phyloP scores from a whole-genome alignment of 2,329 filamentous ascomycete species.

The Aspergillus sp. region DNA sequence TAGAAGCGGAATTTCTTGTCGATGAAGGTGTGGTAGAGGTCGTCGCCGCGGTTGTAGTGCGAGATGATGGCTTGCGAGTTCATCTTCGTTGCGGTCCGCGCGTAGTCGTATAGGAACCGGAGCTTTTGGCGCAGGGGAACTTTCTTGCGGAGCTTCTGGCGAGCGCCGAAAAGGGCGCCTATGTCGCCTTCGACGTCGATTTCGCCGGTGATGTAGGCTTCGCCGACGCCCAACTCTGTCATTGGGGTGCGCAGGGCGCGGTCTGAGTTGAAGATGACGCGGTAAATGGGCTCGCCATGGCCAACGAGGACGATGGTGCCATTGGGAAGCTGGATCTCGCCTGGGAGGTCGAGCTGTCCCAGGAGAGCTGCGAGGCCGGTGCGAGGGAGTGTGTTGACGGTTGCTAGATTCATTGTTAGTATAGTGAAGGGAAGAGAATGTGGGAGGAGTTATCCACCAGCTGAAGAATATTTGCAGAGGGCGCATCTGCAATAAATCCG shows the following conservation, averaged over 20 bases:
- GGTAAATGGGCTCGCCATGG: not conserved
- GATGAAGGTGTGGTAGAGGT: not conserved
- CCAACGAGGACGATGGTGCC: no score
- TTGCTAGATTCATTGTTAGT: no score
- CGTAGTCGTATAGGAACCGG: not conserved
- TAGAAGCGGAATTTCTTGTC: constrained; percentile 1
- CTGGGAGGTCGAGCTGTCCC: no score
- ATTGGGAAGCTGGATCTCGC: no score
- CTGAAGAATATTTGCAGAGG: no score
- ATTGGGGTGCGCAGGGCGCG: constrained; percentile 1
- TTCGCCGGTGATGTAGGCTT: not conserved
- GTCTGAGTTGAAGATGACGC: not conserved
- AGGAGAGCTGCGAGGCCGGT: no score
- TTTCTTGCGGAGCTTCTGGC: not conserved
- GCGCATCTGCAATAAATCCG: no score
- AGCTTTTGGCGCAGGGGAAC: not conserved
- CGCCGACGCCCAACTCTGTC: not conserved
- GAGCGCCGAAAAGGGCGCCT: not conserved
- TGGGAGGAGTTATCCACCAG: no score
- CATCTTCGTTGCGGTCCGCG: not conserved
- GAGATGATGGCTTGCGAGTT: not conserved
- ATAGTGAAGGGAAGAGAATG: no score
- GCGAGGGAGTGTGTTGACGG: no score
- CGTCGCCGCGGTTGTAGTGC: not conserved
- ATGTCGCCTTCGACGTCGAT: not conserved